phyloP scores from a whole-genome alignment of 805 yeast species.

The Scheffersomyces lignosus region DNA sequence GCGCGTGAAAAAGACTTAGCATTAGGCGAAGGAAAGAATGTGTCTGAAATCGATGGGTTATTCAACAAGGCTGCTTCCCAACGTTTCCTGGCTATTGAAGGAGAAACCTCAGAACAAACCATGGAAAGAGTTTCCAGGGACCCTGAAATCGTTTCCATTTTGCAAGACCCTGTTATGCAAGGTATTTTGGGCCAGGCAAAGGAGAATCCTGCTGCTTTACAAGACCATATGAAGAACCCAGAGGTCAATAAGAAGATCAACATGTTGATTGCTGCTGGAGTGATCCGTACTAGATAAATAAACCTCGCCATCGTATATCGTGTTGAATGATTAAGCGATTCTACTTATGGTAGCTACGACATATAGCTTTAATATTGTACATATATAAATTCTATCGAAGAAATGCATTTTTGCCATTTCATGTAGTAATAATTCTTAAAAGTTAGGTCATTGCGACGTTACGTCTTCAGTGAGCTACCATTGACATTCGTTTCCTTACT shows the following conservation, averaged over 20 bases:
- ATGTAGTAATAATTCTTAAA: too few species aligned
- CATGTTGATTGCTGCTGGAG: conserved; percentile 92
- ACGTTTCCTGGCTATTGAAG: conserved; percentile 79
- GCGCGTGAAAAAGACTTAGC: conserved; percentile 78
- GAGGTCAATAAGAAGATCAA: conserved; percentile 85
- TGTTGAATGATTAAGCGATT: not conserved
- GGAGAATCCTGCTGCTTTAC: conserved; percentile 93
- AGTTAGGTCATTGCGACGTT: too few species aligned
- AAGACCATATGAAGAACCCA: conserved; percentile 97
- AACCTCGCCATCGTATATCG: not conserved
- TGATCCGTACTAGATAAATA: conserved; percentile 79
- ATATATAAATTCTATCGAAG: too few species aligned
- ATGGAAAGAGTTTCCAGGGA: conserved; percentile 87
- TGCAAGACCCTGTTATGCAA: conserved; percentile 96
- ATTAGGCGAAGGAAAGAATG: conserved; percentile 53
- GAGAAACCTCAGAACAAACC: conserved; percentile 93
- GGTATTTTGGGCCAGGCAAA: conserved; percentile 91
- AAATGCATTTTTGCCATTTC: too few species aligned
- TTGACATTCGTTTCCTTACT: too few species aligned
- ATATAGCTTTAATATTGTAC: too few species aligned
- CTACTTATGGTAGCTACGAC: not conserved
- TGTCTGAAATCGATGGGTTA: conserved; percentile 79
- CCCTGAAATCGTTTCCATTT: conserved; percentile 88
- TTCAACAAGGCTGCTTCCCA: conserved; percentile 73
- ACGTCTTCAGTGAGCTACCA: too few species aligned